A percentile compares a stretch with the other conserved stretches of the same genome.
phyloP scores from a whole-genome alignment of 2,329 filamentous ascomycete species.

The Huntiella decipiens region DNA sequence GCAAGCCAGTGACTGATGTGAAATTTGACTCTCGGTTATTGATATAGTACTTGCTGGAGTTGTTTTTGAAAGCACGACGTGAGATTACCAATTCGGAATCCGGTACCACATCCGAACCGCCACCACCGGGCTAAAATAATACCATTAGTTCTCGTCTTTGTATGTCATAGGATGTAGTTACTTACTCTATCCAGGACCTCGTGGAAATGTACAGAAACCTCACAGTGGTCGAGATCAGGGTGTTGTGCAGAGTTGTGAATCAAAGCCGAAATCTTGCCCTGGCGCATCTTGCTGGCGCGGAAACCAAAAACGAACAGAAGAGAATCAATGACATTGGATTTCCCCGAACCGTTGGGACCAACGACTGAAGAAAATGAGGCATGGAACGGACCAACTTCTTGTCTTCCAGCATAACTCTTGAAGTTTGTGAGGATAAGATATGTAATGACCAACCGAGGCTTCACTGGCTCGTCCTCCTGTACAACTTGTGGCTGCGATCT shows the following conservation, averaged over 20 bases:
- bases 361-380: constrained; percentile 95
- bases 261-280: constrained; percentile 91
- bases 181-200: constrained; percentile 71
- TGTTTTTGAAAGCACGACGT: constrained; percentile 89
- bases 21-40: constrained; percentile 80
- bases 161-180: constrained; percentile 2
- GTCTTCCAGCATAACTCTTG: constrained; percentile 92
- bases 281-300: constrained; percentile 95
- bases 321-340: constrained; percentile 97
- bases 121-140: constrained; percentile 39
- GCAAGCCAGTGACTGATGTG: constrained; percentile 70
- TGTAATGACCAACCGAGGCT: constrained; percentile 77
- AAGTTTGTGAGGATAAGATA: constrained; percentile 89
- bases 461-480: constrained; percentile 60
- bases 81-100: constrained; percentile 77
- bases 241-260: constrained; percentile 91
- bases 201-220: constrained; percentile 91
- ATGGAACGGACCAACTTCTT: constrained; percentile 93
- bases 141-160: not conserved
- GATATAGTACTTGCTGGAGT: constrained; percentile 96
- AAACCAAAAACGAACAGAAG: constrained; percentile 98
- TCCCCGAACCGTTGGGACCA: constrained; percentile 92
- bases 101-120: constrained; percentile 57
- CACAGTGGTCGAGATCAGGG: constrained; percentile 73
- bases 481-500: constrained; percentile 47